Conservation (phyloP, 2,329 filamentous ascomycete species). For the Venturia nashicola region DNA sequence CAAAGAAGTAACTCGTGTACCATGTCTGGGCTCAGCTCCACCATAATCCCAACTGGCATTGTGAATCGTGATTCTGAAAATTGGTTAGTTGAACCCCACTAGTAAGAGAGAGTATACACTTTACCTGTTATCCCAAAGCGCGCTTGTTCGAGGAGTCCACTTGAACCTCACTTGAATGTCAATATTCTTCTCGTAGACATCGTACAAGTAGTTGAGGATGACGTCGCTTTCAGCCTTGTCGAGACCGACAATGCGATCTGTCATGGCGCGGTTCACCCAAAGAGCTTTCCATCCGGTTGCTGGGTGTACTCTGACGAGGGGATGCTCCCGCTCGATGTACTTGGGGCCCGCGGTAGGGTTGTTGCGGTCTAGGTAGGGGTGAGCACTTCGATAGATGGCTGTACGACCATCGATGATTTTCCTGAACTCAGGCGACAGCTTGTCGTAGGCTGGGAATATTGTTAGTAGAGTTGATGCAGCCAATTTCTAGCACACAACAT, state of each 20-base stretch:
- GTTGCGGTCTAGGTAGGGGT: constrained; percentile 54
- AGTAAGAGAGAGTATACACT: background rate
- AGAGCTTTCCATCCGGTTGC: constrained; percentile 64
- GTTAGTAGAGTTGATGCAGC: background rate
- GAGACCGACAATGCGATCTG: constrained; percentile 53
- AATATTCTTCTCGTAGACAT: constrained; percentile 56
- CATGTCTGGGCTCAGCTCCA: constrained; percentile 53
- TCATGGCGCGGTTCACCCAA: constrained; percentile 61
- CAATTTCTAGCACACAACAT: background rate
- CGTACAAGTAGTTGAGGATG: constrained; percentile 53
- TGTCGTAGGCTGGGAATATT: constrained; percentile 48
- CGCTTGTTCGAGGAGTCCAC: constrained; percentile 56
- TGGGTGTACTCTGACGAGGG: constrained; percentile 57
- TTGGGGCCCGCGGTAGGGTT: constrained; percentile 49
- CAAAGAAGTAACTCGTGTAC: constrained; percentile 57
- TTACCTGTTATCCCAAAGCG: constrained; percentile 58
- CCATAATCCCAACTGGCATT: constrained; percentile 66
- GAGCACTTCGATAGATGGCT: constrained; percentile 54
- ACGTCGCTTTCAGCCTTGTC: constrained; percentile 57
- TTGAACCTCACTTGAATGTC: constrained; percentile 62
- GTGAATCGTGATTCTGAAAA: constrained; percentile 53
- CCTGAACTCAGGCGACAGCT: constrained; percentile 57
- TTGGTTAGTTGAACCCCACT: background rate
- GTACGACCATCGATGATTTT: constrained; percentile 55
- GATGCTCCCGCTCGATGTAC: constrained; percentile 54